Evolutionary conservation across 1,139 yeast genomes (phyloP), one percentile per base, ranked within the genome.

Genomic region (Candida tunisiensis): DNA sequence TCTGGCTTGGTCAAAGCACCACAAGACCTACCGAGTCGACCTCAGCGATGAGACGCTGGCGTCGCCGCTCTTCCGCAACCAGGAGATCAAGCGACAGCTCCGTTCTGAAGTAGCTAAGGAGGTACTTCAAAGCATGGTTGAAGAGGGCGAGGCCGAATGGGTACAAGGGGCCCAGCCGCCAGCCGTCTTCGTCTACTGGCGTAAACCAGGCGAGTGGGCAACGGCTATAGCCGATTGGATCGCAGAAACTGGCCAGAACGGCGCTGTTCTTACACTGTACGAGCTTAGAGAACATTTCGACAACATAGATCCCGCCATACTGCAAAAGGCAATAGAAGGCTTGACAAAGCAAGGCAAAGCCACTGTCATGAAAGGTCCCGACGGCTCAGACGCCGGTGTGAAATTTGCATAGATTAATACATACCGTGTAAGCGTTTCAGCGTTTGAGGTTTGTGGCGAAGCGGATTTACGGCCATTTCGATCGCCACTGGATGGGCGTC

Each of bases 201-300:
- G 72, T 35, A 57, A 69, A 9, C 57, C 78, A 8, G 71, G 61
- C 11, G 91, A 80, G 34, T 80, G 95, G 93, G 79, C 83, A 0
- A 65, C 70, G 10, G 44, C 65, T 19, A 46, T 74, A 2, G 39
- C 55, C 18, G 65, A 66, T 25, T 73, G 77, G 74, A 60, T 79
- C 13, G 85, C 74, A 30, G 57, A 60, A 10, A 65, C 85, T 0
- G 94, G 94, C 0, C 93, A 82, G 47, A 57, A 65, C 31, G 83
- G 83, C 5, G 58, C 74, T 1, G 77, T 88, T 3, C 53, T 88
- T 30, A 88, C 98, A 0, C 51, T 83, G 7, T 85, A 78, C 50
- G 98, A 88, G 48, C 50, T 88, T 25, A 42, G 59, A 1, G 65
- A 69, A 34, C 72, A 66, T 24, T 70, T 85, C 39, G 60, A 62